Percentiles rank a stretch among this genome's conserved stretches.
Evolutionary conservation across 2,329 filamentous ascomycete species (phyloP).

Genomic region (Phaeomoniella chlamydospora): DNA sequence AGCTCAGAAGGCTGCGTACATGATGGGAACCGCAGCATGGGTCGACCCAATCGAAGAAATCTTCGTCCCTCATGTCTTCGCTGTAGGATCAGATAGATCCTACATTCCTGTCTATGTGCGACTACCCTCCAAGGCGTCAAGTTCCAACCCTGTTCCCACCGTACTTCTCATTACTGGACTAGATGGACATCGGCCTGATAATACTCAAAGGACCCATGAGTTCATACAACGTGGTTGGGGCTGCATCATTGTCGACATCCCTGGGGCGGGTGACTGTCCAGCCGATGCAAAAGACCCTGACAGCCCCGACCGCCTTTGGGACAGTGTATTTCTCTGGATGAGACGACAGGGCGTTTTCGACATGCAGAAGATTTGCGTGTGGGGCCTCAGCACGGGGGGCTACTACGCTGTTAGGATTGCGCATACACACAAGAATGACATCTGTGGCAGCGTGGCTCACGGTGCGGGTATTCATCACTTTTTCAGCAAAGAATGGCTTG

Average conservation of each 20-base stretch:
- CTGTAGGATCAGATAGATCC: slow-evolving; percentile 17
- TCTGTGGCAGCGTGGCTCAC: slow-evolving; percentile 46
- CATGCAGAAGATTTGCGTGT: slow-evolving; percentile 41
- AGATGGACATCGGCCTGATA: slow-evolving; percentile 50
- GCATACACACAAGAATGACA: slow-evolving; percentile 43
- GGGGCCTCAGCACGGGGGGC: slow-evolving; percentile 52
- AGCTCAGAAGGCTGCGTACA: slow-evolving; percentile 48
- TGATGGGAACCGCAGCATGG: slow-evolving; percentile 41
- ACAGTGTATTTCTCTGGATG: slow-evolving; percentile 49
- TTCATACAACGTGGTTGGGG: slow-evolving; percentile 51
- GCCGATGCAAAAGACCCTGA: slow-evolving; percentile 45
- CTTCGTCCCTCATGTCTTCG: slow-evolving; percentile 22
- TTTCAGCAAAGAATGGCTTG: slow-evolving; percentile 44
- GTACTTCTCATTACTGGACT: slow-evolving; percentile 47
- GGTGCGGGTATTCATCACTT: slow-evolving; percentile 51
- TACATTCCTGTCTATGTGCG: slow-evolving; percentile 24
- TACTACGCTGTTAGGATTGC: slow-evolving; percentile 56
- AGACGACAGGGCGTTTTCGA: slow-evolving; percentile 36
- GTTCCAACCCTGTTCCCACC: slow-evolving; percentile 21
- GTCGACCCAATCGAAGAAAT: slow-evolving; percentile 23
- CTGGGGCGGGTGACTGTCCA: slow-evolving; percentile 53
- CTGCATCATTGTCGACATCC: slow-evolving; percentile 47
- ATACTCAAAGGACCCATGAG: slow-evolving; percentile 45
- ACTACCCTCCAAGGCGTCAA: slow-evolving; percentile 15
- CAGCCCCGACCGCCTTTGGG: slow-evolving; percentile 47